Evolutionary conservation across 1,284 basidiomycete genomes (phyloP).

Genomic region (Cerioporus squamosus): DNA sequence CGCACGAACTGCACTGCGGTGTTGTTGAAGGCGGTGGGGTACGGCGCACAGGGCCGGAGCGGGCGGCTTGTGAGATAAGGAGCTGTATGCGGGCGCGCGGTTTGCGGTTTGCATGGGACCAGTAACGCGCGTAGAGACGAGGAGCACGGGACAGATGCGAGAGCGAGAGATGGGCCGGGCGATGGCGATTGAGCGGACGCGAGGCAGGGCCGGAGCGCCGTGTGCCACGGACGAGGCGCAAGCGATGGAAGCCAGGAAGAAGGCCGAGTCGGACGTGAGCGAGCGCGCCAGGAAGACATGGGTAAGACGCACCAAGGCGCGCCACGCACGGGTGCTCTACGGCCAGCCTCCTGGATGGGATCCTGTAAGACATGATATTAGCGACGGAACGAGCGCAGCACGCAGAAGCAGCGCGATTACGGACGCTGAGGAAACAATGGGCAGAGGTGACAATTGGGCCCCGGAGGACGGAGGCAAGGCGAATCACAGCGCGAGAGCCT

Average conservation of each 20-base stretch:
- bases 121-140: background rate
- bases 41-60: conserved; percentile 51
- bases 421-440: conserved; percentile 5
- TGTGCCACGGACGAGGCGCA: background rate
- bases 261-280: background rate
- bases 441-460: conserved; percentile 1
- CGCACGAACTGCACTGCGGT: conserved; percentile 59
- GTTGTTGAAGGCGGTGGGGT: conserved; percentile 73
- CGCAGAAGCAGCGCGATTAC: background rate
- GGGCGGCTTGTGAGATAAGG: conserved; percentile 48
- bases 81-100: conserved; percentile 35
- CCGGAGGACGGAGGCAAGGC: conserved; percentile 1
- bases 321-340: conserved; percentile 40
- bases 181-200: background rate
- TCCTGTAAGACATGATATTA: conserved; percentile 30
- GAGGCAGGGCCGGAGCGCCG: conserved; percentile 6
- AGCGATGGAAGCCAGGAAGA: background rate
- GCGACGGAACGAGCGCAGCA: background rate
- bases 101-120: background rate
- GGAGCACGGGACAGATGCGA: background rate
- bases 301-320: conserved; percentile 39
- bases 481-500: conserved; percentile 12
- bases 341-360: conserved; percentile 38
- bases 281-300: background rate
- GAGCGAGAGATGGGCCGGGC: background rate